Evolutionary conservation across 1,284 basidiomycete genomes (phyloP).

Genomic region (Cutaneotrichosporon sp.): DNA sequence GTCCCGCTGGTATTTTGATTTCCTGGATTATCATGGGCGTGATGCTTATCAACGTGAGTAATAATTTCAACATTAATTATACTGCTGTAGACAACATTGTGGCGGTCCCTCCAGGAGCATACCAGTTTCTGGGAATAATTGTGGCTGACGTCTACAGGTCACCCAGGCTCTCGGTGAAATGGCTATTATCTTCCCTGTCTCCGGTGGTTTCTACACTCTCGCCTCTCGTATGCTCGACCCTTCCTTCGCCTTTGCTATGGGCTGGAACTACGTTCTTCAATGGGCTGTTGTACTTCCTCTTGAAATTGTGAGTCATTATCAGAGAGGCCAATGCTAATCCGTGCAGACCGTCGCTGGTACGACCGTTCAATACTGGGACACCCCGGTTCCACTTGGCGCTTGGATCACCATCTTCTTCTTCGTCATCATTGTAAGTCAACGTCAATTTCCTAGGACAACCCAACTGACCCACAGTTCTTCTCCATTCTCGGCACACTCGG

Average conservation of each 20-base stretch:
- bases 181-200: conserved; percentile 50
- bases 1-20: conserved; percentile 51
- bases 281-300: conserved; percentile 48
- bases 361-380: conserved; percentile 42
- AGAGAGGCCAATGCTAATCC: background rate
- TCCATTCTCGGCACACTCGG: conserved; percentile 38
- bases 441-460: too few species aligned
- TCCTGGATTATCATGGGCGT: conserved; percentile 43
- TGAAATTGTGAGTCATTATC: conserved; percentile 29
- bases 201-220: conserved; percentile 51
- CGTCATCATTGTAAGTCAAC: conserved; percentile 28
- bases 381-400: conserved; percentile 36
- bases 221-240: conserved; percentile 43
- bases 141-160: conserved; percentile 13
- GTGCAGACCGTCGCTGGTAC: conserved; percentile 41
- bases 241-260: conserved; percentile 43
- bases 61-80: too few species aligned
- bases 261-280: conserved; percentile 46
- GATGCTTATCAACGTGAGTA: conserved; percentile 19
- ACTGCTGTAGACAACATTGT: too few species aligned
- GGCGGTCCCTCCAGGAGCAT: too few species aligned
- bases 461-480: conserved; percentile 7
- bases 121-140: background rate
- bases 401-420: conserved; percentile 49
- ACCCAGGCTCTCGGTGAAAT: conserved; percentile 51